Base-by-base conservation (phyloP, 2,329 filamentous ascomycete species). In the Neocucurbitaria cava region DNA sequence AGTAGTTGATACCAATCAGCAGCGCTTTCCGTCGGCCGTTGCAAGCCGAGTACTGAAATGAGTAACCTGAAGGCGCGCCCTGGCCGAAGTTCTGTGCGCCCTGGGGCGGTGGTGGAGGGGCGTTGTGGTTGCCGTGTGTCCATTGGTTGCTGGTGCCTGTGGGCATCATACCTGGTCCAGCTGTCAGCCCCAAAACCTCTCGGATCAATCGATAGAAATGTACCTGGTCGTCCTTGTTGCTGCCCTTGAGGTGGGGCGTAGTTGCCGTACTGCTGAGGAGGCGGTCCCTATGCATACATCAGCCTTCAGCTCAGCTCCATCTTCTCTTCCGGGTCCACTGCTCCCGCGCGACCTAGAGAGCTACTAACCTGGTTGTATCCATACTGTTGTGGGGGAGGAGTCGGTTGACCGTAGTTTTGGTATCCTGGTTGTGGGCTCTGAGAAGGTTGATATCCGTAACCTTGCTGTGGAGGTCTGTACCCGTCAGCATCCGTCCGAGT, bases 1-100 rank as follows among this genome's bases (percentile, higher is more conserved):
- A 97, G 78, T 98, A 97, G 79, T 97, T 97, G 81, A 97, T 96
- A 50, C 94, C 94, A 65, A 97, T 94, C 57, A 98, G 78, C 26
- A 97, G 80, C 4, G 93, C 94, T 79, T 97, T 97, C 72, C 93
- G 83, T 67, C 88, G 87, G 41, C 93, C 94, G 5, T 90, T 96
- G 75, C 93, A 98, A 63, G 89, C 89, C 42, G 92, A 96, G 77
- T 97, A 97, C 76, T 94, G 90, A 77, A 93, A 98, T 40, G 83
- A 86, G 76, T 96, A 96, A 66, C 83, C 84, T 59, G 87, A 83
- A 17, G 92, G 92, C 13, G 93, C 92, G 52, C 92, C 92, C 57
- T 87, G 82, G 51, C 92, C 72, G 38, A 77, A 77, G 48, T 66
- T 62, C 53, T 59, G 88, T 82, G 49, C 83, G 79, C 52, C 81